Conservation (phyloP, 768 basidiomycete species). For the Boletus rubropictus region DNA sequence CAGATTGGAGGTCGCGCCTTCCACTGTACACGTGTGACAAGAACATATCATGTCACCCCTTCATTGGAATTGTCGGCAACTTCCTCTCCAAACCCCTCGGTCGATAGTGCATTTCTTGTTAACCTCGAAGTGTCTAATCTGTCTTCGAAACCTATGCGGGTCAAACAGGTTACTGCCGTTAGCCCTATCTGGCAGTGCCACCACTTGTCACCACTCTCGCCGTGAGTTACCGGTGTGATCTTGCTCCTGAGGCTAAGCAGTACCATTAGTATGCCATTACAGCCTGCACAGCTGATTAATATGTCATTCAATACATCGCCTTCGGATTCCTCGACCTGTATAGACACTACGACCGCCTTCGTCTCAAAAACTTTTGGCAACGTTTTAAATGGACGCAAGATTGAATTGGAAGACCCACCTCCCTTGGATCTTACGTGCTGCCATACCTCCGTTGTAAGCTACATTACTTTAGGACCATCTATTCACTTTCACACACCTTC, state of each 20-base stretch:
- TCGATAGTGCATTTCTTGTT: constrained; percentile 46
- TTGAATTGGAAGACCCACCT: constrained; percentile 43
- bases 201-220: constrained; percentile 30
- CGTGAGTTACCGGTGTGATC: constrained; percentile 36
- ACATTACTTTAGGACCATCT: not conserved
- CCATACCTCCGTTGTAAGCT: constrained; percentile 42
- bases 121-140: constrained; percentile 54
- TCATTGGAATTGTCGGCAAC: constrained; percentile 50
- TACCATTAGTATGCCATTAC: constrained; percentile 37
- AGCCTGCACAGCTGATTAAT: constrained; percentile 44
- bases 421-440: constrained; percentile 47
- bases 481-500: not conserved
- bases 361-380: constrained; percentile 45
- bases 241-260: constrained; percentile 4
- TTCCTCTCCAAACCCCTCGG: constrained; percentile 45
- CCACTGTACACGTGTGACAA: constrained; percentile 50
- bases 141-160: constrained; percentile 34
- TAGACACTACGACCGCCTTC: constrained; percentile 43
- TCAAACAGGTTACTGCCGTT: constrained; percentile 57
- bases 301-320: constrained; percentile 39
- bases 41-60: constrained; percentile 54
- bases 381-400: constrained; percentile 45
- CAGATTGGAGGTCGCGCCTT: constrained; percentile 50
- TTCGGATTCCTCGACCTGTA: constrained; percentile 34
- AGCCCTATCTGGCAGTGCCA: constrained; percentile 66